phyloP scores from a whole-genome alignment of 192 early-diverging fungal genomes.

The Gonapodya sp. region DNA sequence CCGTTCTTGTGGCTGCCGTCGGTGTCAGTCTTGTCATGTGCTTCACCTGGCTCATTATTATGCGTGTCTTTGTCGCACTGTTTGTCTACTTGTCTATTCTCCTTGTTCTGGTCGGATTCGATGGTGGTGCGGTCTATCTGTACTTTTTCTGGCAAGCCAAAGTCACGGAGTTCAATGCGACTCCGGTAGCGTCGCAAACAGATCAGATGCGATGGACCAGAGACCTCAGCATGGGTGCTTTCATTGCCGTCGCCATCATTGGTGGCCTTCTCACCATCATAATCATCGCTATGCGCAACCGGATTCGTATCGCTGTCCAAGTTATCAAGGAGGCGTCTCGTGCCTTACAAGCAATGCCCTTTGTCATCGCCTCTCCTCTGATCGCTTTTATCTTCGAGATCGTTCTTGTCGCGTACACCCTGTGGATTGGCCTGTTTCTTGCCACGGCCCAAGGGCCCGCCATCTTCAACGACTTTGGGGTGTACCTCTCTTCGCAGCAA shows the following conservation, averaged over 20 bases:
- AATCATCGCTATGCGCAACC: constrained; percentile 31
- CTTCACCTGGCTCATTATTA: constrained; percentile 12
- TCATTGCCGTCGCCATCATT: constrained; percentile 23
- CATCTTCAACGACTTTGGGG: constrained; percentile 10
- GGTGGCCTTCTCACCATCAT: constrained; percentile 29
- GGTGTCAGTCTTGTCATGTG: constrained; percentile 13
- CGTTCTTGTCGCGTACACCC: constrained; percentile 12
- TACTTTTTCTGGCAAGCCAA: constrained; percentile 27
- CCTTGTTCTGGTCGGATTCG: constrained; percentile 23
- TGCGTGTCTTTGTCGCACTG: constrained; percentile 15
- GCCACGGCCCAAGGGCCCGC: not conserved
- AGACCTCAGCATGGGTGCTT: constrained; percentile 14
- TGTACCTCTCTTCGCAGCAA: not conserved
- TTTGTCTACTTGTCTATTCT: constrained; percentile 32
- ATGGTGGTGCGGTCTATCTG: constrained; percentile 18
- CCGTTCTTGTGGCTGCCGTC: constrained; percentile 5
- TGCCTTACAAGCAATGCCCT: constrained; percentile 33
- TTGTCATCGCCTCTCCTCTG: constrained; percentile 22
- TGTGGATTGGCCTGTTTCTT: constrained; percentile 11
- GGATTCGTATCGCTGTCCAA: constrained; percentile 38
- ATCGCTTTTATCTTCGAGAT: not conserved
- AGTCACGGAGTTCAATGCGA: constrained; percentile 7
- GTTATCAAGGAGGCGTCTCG: constrained; percentile 36
- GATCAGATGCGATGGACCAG: constrained; percentile 13
- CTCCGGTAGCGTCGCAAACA: constrained; percentile 11